Evolutionary conservation across 345 rosid genomes (phyloP).

Genomic region (Rhodomyrtus tomentosa): DNA sequence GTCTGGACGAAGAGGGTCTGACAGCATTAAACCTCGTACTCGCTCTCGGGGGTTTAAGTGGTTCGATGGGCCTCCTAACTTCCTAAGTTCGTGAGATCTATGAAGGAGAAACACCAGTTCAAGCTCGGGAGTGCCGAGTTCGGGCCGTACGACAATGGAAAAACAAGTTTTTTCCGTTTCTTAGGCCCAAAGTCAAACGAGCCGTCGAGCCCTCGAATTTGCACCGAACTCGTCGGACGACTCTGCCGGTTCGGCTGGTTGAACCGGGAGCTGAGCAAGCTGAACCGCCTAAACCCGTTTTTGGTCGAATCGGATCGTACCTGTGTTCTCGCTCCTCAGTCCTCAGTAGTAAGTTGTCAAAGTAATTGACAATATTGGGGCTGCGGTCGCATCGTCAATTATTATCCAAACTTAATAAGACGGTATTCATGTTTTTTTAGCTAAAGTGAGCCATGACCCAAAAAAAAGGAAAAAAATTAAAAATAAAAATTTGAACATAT

Average conservation of each 20-base stretch:
- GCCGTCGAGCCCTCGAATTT: neutral
- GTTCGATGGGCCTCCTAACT: neutral
- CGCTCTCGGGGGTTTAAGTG: neutral
- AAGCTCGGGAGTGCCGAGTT: neutral
- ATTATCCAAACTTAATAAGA: neutral
- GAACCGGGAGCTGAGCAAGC: neutral
- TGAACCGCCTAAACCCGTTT: neutral
- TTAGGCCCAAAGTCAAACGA: neutral
- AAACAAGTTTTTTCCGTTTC: neutral
- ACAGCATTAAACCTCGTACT: neutral
- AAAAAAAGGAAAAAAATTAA: no score
- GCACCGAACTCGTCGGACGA: neutral
- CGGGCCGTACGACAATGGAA: neutral
- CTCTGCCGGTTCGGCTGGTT: neutral
- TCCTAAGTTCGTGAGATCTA: neutral
- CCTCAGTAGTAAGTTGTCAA: neutral
- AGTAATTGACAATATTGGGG: neutral
- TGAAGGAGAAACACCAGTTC: neutral
- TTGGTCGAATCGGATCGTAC: neutral
- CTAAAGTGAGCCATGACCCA: neutral
- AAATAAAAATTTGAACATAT: no score
- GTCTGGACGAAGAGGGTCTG: neutral
- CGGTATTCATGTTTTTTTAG: neutral
- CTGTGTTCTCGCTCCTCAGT: neutral
- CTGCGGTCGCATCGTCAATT: neutral